Evolutionary conservation across 805 yeast species (phyloP), one percentile per base, ranked within the genome.

Genomic region (Candida ficus): DNA sequence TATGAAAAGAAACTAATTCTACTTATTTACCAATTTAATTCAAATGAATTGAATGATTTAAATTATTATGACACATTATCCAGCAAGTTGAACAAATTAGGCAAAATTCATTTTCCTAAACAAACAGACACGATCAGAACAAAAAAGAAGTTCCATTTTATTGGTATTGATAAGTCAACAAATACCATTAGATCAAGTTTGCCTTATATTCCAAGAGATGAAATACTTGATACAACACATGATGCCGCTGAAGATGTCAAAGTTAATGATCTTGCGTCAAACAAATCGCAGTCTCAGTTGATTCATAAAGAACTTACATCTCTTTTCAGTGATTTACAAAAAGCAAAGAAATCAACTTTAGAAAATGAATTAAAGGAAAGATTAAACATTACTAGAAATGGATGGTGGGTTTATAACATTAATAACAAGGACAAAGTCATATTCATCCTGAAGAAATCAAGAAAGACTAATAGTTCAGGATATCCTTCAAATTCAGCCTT

Each of bases 351-450:
- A n/a, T 35, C 29, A 25, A 38, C 29, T 29, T 21, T 14, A 13
- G 43, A 37, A 3, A 18, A 19, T 14, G 46, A 42, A 33, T 4
- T 39, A n/a, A 39, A 29, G 12, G 60, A 55, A 29, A 49, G 38
- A 27, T 38, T 55, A 10, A 41, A 38, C 18, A 41, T 50, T 7
- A 45, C 48, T 9, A 44, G 43, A 21, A 48, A 48, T 33, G 54
- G 54, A 2, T 55, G 60, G 60, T 55, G 58, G 57, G 39, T 50
- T 7, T 52, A 47, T 31, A 42, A 44, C 20, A 30, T 41, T 20
- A 21, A 29, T 5, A 35, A 37, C n/a, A 18, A 32, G 1, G 33
- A 29, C 1, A 40, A 40, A 7, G 36, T 35, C 3, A 42, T 52
- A 7, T 34, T 48, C 28, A 49, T 53, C 5, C 16, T 51, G 10